Base-by-base conservation (phyloP, 192 early-diverging fungal genomes). In the Linnemannia zychae region DNA sequence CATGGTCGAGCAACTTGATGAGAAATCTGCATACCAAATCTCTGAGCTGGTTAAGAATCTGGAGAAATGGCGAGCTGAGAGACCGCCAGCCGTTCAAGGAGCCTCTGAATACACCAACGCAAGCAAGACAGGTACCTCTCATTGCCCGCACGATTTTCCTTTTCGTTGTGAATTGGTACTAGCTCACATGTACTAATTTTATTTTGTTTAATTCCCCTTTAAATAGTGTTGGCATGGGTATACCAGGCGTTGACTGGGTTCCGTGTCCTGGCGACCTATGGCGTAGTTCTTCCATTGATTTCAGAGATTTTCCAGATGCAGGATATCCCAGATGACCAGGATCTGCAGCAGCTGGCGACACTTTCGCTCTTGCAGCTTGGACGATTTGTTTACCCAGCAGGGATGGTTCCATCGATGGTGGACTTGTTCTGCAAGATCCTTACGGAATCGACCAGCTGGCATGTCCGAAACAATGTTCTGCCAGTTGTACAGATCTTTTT, bases 401-500 rank as follows among this genome's bases (percentile, higher is more conserved):
- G 67, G 7, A 80, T 91, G 81, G 88, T 95, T 0, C 86, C 88
- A 0, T 65, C 63, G 5, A 78, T 92, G 40, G 77, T 94, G 7
- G 86, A 93, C n/a, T 76, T 93, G 67, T 90, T 96, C 28, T 71
- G 94, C 17, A 81, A 80, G 7, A 87, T 92, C 48, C 65, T 93
- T 16, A 85, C 77, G n/a, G 88, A 89, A 16, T 90, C 90, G 34
- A 67, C 74, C 7, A 90, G 89, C 67, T 98, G 98, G 97, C 97
- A 98, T 87, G 84, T 95, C 20, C 90, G 95, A 37, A 90, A 91
- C 67, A 94, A 95, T 80, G 91, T 95, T 22, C 87, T 99, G 24
- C 97, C 97, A 16, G 85, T 96, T 0, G 60, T 99, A 40, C 98
- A 98, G 78, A 91, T 97, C 2, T 92, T 98, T 65, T 97, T 93